These are phyloP conservation scores for Diplodia scrobiculata DNA, from an alignment of 2,329 filamentous ascomycete species.

Conservation along the genomic window DNA sequence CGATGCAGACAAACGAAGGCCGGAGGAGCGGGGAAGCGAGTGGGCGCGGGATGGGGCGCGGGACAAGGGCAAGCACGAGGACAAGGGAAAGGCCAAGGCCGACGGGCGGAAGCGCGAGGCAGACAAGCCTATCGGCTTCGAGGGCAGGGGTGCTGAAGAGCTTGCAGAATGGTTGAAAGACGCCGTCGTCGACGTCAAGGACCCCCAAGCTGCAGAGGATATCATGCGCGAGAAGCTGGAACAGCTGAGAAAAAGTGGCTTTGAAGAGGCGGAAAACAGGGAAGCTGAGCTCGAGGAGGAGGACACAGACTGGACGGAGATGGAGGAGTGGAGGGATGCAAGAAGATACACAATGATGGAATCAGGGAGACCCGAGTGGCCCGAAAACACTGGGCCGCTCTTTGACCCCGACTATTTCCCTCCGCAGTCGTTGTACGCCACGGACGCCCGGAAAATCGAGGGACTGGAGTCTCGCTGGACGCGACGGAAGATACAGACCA, in stretches of 20 bases:
- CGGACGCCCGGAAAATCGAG: constrained; percentile 37
- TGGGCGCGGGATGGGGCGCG: background rate
- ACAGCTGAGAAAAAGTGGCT: background rate
- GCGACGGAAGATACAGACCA: constrained; percentile 49
- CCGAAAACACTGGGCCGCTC: constrained; percentile 44
- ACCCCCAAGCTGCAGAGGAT: background rate
- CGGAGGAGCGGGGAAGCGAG: background rate
- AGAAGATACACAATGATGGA: background rate
- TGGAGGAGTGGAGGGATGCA: background rate
- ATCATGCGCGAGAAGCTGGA: constrained; percentile 8
- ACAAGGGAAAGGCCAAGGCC: background rate
- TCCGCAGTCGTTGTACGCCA: constrained; percentile 52
- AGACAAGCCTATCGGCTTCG: background rate
- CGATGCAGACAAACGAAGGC: background rate
- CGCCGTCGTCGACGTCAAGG: background rate
- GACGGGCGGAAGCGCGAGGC: background rate
- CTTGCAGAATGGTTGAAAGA: background rate
- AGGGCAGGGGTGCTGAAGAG: background rate
- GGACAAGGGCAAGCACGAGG: too few species aligned
- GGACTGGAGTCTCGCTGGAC: constrained; percentile 41
- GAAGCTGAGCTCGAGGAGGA: background rate
- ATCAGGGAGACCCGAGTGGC: background rate
- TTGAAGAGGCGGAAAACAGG: too few species aligned
- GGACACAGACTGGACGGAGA: too few species aligned
- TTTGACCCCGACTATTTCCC: constrained; percentile 42